A percentile compares a stretch with the other conserved stretches of the same genome.
Conservation (phyloP, 257 asterid genomes). For the Perilla frutescens region DNA sequence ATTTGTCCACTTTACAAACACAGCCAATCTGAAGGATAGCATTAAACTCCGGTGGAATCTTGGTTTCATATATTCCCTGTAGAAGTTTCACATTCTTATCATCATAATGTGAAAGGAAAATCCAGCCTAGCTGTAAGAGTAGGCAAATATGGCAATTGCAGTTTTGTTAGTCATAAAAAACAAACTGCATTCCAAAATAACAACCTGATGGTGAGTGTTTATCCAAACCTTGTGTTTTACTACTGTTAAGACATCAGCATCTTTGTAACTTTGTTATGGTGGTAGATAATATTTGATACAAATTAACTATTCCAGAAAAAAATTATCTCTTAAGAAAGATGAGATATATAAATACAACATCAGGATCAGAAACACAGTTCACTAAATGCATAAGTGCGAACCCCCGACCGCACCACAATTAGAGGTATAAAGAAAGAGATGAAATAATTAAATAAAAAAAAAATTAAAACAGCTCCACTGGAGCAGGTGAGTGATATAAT, state of each 20-base stretch:
- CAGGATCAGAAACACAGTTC: not conserved
- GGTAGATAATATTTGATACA: conserved; percentile 7
- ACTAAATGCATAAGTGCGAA: not conserved
- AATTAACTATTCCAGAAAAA: conserved; percentile 17
- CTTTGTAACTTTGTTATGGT: conserved; percentile 5
- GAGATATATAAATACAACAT: conserved; percentile 13
- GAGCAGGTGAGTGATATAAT: not conserved
- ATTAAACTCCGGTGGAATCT: conserved; percentile 78
- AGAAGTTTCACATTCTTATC: conserved; percentile 36
- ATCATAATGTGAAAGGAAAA: conserved; percentile 23
- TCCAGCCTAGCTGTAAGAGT: conserved; percentile 22
- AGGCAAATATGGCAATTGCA: conserved; percentile 14
- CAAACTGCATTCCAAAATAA: conserved; percentile 3
- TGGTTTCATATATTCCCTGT: conserved; percentile 95
- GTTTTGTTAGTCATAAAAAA: not conserved
- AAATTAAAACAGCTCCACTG: too few species aligned
- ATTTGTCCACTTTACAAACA: conserved; percentile 93
- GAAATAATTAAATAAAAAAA: not conserved
- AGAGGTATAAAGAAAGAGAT: not conserved
- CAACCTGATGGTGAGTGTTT: conserved; percentile 16
- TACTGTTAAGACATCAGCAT: conserved; percentile 11
- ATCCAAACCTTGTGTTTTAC: conserved; percentile 4
- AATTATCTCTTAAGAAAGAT: conserved; percentile 1
- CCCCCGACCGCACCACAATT: not conserved
- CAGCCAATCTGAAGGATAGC: conserved; percentile 92